Evolutionary conservation across 495 filamentous ascomycete genomes (phyloP).

Genomic region (Aspergillus conjunctus): DNA sequence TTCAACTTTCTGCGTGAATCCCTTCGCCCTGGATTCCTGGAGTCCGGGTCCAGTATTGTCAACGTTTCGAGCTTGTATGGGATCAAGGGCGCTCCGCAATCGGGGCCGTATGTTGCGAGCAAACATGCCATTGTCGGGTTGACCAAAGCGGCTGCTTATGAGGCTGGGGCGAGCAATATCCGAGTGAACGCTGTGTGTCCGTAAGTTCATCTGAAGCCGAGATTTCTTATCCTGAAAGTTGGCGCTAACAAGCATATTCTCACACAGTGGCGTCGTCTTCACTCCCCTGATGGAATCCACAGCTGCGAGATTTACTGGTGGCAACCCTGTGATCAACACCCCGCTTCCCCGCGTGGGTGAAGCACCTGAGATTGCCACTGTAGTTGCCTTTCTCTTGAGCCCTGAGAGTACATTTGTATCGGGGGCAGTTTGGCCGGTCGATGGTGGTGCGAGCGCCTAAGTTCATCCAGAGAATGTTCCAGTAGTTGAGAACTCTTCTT

Average conservation of each 20-base stretch:
- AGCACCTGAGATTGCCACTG: background rate
- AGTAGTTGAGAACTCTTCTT: too few species aligned
- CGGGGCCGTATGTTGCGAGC: background rate
- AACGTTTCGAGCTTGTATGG: background rate
- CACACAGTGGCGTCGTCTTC: background rate
- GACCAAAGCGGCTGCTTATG: background rate
- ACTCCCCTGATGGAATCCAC: background rate
- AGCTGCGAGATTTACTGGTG: background rate
- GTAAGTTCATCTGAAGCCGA: background rate
- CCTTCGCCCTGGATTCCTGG: background rate
- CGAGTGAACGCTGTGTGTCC: slow-evolving; percentile 1
- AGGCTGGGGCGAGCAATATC: background rate
- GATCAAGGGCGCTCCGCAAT: background rate
- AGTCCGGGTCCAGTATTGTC: background rate
- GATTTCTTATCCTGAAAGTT: background rate
- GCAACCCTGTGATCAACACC: background rate
- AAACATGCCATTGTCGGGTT: background rate
- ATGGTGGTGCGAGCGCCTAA: background rate
- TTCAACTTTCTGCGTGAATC: background rate
- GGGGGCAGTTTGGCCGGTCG: background rate
- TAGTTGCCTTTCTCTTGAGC: background rate
- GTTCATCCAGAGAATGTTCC: too few species aligned
- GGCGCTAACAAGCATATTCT: background rate
- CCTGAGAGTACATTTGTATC: background rate
- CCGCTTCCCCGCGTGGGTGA: background rate